Evolutionary conservation across 1,139 yeast species (phyloP), one percentile per base, ranked within the genome.

Genomic region (Pichia sp.): DNA sequence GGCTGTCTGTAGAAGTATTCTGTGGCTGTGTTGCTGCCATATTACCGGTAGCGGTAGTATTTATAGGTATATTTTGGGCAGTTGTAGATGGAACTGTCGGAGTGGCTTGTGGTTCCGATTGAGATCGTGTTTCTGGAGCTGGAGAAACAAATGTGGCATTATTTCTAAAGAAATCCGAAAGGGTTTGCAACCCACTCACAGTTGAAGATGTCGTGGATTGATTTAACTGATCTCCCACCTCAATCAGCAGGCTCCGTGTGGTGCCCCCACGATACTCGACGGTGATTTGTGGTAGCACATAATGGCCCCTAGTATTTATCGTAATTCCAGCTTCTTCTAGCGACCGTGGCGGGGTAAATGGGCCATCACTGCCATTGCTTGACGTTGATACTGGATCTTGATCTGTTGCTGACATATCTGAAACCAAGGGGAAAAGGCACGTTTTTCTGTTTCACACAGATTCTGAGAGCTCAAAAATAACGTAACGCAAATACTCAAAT

Each of bases 221-320:
- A 16, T 16, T 16, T 16, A 16, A 16, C 16, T 33, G 46, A n/a
- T 48, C 52, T 2, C 64, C 61, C 3, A 60, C 62, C 36, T 59
- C 64, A 9, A 60, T 57, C 2, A 51, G 34, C 27, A 60, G 44
- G 27, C 46, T 50, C 41, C 58, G 63, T 4, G 52, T 45, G 4
- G 52, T 46, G 3, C 64, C 61, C 38, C 56, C 57, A 11, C 58
- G 52, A 34, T 59, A 56, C 41, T 55, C 53, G 3, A 60, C 53
- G 10, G 51, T 33, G 6, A 60, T 54, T 1, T 62, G 60, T 6
- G 64, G 62, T 32, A 60, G 48, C 8, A 53, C 46, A 23, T 52
- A 50, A 31, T 57, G 49, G 6, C 60, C 63, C 34, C 52, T 49
- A 2, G 44, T 47, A 16, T 43, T 36, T 11, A 47, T 37, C 2